Conservation (phyloP, 495 filamentous ascomycete genomes). For the Trichocladium uniseriatum region DNA sequence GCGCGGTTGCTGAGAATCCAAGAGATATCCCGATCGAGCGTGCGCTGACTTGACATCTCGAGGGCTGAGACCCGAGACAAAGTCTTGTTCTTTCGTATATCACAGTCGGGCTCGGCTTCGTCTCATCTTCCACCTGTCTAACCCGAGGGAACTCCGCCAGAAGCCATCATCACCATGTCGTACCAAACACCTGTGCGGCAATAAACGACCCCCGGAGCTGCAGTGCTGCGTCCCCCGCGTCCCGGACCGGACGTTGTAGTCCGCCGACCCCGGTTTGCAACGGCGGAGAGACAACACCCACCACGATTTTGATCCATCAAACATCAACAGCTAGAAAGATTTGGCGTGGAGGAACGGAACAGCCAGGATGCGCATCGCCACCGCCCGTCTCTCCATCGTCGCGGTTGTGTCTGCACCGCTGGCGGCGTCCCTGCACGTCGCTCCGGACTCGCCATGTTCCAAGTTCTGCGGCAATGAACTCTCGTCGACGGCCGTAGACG, state of each 20-base stretch:
- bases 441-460: constrained; percentile 34
- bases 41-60: no score
- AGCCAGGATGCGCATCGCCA: constrained; percentile 16
- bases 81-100: background rate
- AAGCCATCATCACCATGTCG: constrained; percentile 19
- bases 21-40: background rate
- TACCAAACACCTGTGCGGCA: constrained; percentile 14
- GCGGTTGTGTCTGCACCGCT: constrained; percentile 20
- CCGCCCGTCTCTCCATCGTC: constrained; percentile 11
- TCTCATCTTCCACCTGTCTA: background rate
- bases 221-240: constrained; percentile 13
- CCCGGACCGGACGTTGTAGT: background rate
- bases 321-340: background rate
- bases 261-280: background rate
- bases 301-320: no score
- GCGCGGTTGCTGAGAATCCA: background rate
- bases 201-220: constrained; percentile 19
- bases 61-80: no score
- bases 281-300: background rate
- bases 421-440: constrained; percentile 26
- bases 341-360: background rate
- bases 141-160: background rate
- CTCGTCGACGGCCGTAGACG: constrained; percentile 26
- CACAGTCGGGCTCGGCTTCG: background rate
- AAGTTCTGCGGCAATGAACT: constrained; percentile 38